Conservation (phyloP, 371 early-diverging fungal species). For the Mortierella sp. region DNA sequence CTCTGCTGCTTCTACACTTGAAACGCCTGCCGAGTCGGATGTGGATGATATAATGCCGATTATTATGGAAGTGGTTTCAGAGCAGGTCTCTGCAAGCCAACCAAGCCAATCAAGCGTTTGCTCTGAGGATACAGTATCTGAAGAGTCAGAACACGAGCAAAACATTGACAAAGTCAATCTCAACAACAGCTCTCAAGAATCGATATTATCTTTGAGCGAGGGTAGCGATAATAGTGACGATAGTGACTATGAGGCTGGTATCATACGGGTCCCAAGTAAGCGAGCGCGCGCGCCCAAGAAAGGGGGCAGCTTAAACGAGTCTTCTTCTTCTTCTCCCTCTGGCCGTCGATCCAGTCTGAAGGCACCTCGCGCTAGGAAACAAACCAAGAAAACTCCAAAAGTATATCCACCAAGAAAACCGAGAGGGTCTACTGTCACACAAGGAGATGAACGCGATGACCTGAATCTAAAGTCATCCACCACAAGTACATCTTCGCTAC, state of each 20-base stretch:
- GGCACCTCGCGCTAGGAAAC: conserved; percentile 17
- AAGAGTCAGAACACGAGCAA: neutral
- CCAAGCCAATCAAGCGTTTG: neutral
- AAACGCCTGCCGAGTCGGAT: neutral
- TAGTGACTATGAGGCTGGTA: neutral
- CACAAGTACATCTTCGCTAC: neutral
- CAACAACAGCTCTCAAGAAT: neutral
- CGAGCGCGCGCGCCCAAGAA: neutral
- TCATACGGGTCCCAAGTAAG: neutral
- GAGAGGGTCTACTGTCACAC: neutral
- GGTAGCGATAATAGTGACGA: neutral
- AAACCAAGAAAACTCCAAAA: conserved; percentile 23
- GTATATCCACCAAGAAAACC: conserved; percentile 38
- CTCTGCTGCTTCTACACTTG: neutral
- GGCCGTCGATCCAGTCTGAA: conserved; percentile 9
- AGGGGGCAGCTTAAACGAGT: neutral
- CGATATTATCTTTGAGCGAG: neutral
- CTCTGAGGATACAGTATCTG: neutral
- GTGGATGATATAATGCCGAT: neutral
- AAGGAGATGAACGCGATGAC: conserved; percentile 4
- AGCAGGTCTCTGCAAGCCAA: conserved; percentile 10
- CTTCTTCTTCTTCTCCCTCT: too few species aligned
- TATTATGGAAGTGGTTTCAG: neutral
- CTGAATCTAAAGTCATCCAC: neutral
- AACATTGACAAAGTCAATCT: neutral